Conservation (phyloP, 1,139 yeast genomes). For the Kodamaea derodonti region DNA sequence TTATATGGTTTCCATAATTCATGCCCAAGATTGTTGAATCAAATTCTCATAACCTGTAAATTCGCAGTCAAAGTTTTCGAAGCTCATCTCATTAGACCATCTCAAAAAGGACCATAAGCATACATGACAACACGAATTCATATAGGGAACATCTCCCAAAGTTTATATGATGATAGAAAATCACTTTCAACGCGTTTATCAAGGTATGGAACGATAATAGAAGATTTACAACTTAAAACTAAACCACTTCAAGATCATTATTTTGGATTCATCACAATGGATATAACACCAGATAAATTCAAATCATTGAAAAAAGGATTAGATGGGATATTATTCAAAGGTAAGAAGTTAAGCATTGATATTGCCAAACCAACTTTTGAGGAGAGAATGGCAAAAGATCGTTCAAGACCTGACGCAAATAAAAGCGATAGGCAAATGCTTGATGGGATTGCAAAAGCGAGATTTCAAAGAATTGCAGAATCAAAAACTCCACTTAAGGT, state of each 20-base stretch:
- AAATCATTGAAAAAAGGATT: conserved; percentile 51
- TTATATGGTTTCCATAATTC: no score
- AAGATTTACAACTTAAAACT: conserved; percentile 45
- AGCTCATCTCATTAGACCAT: conserved; percentile 1
- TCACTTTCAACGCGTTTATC: conserved; percentile 45
- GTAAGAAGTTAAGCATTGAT: conserved; percentile 57
- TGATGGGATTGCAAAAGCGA: conserved; percentile 36
- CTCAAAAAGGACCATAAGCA: no score
- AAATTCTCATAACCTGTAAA: not conserved
- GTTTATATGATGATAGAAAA: conserved; percentile 39
- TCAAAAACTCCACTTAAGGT: conserved; percentile 28
- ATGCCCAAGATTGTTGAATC: no score
- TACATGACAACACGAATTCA: conserved; percentile 42
- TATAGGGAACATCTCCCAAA: conserved; percentile 63
- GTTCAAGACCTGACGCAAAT: conserved; percentile 31
- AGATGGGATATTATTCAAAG: conserved; percentile 73
- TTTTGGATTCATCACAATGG: conserved; percentile 67
- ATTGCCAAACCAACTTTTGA: conserved; percentile 36
- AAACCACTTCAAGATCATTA: conserved; percentile 48
- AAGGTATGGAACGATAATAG: conserved; percentile 46
- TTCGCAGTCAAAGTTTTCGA: conserved; percentile 1
- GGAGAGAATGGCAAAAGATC: conserved; percentile 43
- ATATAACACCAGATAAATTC: conserved; percentile 41
- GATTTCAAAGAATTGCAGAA: conserved; percentile 42
- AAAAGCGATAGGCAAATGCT: conserved; percentile 26